Evolutionary conservation across 768 basidiomycete genomes (phyloP), one percentile per base, ranked within the genome.

Genomic region (Mycena rosella): DNA sequence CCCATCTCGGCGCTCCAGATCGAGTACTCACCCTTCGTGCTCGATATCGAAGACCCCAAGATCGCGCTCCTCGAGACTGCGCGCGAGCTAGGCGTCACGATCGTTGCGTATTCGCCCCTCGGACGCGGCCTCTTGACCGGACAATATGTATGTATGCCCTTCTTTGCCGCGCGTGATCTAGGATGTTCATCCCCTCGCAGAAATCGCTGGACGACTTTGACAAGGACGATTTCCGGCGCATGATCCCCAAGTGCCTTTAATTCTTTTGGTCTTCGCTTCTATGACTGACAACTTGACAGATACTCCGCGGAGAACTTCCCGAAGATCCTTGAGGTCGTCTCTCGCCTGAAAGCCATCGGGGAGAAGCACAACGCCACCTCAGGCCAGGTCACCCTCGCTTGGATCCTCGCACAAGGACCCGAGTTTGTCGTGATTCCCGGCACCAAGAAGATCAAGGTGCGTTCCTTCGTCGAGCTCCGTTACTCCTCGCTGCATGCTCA

Each of bases 81-180:
- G 9, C 68, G 81, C 20, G 83, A 85, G 70, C 76, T 84, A 18
- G 85, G 86, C 3, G 75, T 85, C 18, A 73, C 78, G 6, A 76
- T 86, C 59, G 78, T 88, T 26, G 83, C 82, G 5, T 87, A 86
- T 66, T 79, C 81, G 14, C 87, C 87, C 0, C 78, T 88, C 40
- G 85, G 82, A 0, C 78, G 85, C 17, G 87, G 87, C 0, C 52
- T 88, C 29, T 69, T 85, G 48, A 85, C 84, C 2, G 86, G 86
- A n/a, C 77, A 75, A 76, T 81, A 77, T 60, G 82, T 81, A 47
- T 56, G 79, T 70, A 15, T 47, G 7, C 17, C 10, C 15, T 30
- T 83, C 63, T 27, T 40, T 8, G 18, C 40, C 5, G 20, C 15
- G 11, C 26, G 11, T n/a, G 83, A 71, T 62, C 5, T 5, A 30